Evolutionary conservation across 306 rosid species (phyloP).

Genomic region (Lablab purpureus): DNA sequence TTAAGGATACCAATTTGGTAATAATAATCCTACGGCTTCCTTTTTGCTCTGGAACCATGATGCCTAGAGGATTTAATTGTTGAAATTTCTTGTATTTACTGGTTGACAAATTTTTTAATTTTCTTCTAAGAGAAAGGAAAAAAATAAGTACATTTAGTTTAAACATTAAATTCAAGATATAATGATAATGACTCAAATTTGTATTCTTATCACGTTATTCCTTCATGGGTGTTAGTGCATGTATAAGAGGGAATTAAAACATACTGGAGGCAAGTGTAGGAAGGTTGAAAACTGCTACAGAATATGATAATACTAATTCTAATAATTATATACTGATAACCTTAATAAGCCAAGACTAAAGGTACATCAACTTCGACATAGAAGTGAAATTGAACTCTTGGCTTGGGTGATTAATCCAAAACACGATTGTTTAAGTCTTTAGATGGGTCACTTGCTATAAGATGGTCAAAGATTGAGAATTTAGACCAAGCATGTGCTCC

Average conservation of each 20-base stretch:
- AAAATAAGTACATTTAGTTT: not conserved
- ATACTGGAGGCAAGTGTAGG: not conserved
- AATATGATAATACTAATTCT: too few relatives aligned
- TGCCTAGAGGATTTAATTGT: not conserved
- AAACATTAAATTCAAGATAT: not conserved
- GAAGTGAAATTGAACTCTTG: not conserved
- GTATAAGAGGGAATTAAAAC: slow-evolving; percentile 6
- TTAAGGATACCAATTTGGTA: not conserved
- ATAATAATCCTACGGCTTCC: not conserved
- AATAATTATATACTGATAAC: not conserved
- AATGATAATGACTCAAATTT: not conserved
- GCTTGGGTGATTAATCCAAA: not conserved
- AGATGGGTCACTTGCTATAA: not conserved
- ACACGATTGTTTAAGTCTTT: not conserved
- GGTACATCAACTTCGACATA: not conserved
- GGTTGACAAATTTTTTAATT: slow-evolving; percentile 1
- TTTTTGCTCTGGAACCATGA: slow-evolving; percentile 14
- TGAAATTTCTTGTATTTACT: slow-evolving; percentile 14
- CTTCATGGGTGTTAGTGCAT: not conserved
- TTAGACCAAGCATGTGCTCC: not conserved
- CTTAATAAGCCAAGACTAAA: slow-evolving; percentile 15
- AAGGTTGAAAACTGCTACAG: slow-evolving; percentile 20
- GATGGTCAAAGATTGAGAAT: slow-evolving; percentile 7
- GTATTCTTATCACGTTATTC: not conserved
- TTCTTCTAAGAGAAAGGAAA: not conserved